Conservation (phyloP, 345 rosid genomes). For the Rubroshorea leprosula region DNA sequence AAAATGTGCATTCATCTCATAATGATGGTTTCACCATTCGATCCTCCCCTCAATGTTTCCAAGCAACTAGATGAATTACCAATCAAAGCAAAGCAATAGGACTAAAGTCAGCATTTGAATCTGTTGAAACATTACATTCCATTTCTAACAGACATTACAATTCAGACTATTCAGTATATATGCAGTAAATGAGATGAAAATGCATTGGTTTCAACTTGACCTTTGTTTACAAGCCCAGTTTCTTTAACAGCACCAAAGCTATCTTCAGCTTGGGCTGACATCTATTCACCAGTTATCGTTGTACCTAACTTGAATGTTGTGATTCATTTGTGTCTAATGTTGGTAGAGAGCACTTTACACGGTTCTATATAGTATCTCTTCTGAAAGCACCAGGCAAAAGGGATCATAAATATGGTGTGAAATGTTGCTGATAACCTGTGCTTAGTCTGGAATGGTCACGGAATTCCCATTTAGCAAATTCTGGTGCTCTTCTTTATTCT, state of each 20-base stretch:
- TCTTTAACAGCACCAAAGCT: slow-evolving; percentile 44
- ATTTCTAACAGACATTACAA: slow-evolving; percentile 7
- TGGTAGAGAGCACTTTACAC: slow-evolving; percentile 10
- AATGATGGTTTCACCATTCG: no score
- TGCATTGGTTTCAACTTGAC: slow-evolving; percentile 7
- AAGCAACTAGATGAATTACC: no score
- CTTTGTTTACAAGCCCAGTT: slow-evolving; percentile 13
- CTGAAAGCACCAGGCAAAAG: no score
- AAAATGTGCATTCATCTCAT: no score
- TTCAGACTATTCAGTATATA: not conserved
- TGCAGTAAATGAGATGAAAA: slow-evolving; percentile 3
- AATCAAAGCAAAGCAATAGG: no score
- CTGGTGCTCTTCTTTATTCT: slow-evolving; percentile 58
- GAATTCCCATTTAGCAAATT: slow-evolving; percentile 48
- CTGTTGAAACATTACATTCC: slow-evolving; percentile 14
- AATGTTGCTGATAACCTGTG: slow-evolving; percentile 3
- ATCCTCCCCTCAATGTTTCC: no score
- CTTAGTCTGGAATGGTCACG: slow-evolving; percentile 29
- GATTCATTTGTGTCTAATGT: slow-evolving; percentile 14
- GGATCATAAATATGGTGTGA: no score
- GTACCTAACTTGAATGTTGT: slow-evolving; percentile 12
- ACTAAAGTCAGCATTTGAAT: not conserved
- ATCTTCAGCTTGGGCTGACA: slow-evolving; percentile 41
- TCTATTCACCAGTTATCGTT: slow-evolving; percentile 21
- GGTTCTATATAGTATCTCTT: slow-evolving; percentile 10